Evolutionary conservation across 208 protist genomes (phyloP).

Genomic region (Acanthamoeba castellanii): DNA sequence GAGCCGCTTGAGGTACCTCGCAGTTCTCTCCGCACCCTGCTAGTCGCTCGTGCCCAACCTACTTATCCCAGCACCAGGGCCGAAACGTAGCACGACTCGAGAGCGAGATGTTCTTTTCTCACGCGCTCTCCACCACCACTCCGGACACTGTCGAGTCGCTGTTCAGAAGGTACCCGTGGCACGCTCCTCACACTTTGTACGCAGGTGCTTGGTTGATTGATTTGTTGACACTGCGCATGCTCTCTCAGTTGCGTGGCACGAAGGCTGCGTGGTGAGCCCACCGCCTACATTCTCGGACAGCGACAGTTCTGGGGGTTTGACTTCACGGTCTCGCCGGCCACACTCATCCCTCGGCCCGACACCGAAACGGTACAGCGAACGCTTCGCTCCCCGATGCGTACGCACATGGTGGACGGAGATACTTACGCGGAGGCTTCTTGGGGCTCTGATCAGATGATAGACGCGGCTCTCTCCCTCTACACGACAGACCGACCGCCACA

Average conservation of each 20-base stretch:
- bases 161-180: neutral
- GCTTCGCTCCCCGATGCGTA: neutral
- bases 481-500: neutral
- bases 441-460: neutral
- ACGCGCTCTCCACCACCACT: neutral
- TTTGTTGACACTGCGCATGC: neutral
- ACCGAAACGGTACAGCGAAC: neutral
- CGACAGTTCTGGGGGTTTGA: constrained; percentile 59
- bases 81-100: constrained; percentile 20
- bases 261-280: neutral
- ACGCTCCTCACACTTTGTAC: neutral
- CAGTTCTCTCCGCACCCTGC: neutral
- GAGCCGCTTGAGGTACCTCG: neutral
- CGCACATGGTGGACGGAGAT: too few species aligned
- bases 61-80: neutral
- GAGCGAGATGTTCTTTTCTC: neutral
- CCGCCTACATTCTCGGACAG: constrained; percentile 16
- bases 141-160: neutral
- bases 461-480: neutral
- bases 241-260: constrained; percentile 6
- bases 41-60: neutral
- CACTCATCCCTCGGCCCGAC: constrained; percentile 63
- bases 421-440: neutral
- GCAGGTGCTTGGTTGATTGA: neutral
- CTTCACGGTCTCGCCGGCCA: constrained; percentile 1